Percentiles rank a stretch among this genome's conserved stretches.
phyloP scores from a whole-genome alignment of 2,329 filamentous ascomycete species.

The Aspergillus proliferans region DNA sequence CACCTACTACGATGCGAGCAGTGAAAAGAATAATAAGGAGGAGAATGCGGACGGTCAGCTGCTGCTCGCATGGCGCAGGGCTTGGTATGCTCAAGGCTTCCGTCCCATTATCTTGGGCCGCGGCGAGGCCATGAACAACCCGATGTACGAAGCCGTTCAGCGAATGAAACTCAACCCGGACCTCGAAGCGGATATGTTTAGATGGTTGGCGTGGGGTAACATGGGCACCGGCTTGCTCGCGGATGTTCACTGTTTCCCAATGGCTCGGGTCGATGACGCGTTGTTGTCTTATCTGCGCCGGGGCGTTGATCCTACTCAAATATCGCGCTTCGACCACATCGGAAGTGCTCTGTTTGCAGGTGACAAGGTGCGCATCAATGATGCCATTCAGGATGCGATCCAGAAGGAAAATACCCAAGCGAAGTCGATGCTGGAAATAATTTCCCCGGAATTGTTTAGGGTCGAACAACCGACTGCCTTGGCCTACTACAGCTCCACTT shows the following conservation, averaged over 20 bases:
- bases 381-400: slow-evolving; percentile 57
- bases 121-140: slow-evolving; percentile 76
- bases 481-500: slow-evolving; percentile 67
- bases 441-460: slow-evolving; percentile 55
- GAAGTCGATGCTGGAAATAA: slow-evolving; percentile 58
- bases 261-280: slow-evolving; percentile 67
- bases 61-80: slow-evolving; percentile 79
- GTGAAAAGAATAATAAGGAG: slow-evolving; percentile 54
- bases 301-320: slow-evolving; percentile 67
- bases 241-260: slow-evolving; percentile 75
- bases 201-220: slow-evolving; percentile 88
- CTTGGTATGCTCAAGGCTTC: slow-evolving; percentile 95
- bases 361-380: slow-evolving; percentile 56
- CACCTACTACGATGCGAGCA: slow-evolving; percentile 76
- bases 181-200: slow-evolving; percentile 65
- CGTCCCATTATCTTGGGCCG: slow-evolving; percentile 72
- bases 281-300: slow-evolving; percentile 67
- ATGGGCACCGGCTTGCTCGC: slow-evolving; percentile 80
- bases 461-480: slow-evolving; percentile 63
- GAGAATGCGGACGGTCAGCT: slow-evolving; percentile 70
- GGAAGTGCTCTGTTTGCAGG: slow-evolving; percentile 69
- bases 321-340: slow-evolving; percentile 63
- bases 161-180: slow-evolving; percentile 49
- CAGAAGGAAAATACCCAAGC: slow-evolving; percentile 50
- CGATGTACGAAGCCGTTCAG: slow-evolving; percentile 67